These are phyloP conservation scores for Crithidia acanthocephali DNA, from an alignment of 208 protist genomes.

Conservation along the genomic window DNA sequence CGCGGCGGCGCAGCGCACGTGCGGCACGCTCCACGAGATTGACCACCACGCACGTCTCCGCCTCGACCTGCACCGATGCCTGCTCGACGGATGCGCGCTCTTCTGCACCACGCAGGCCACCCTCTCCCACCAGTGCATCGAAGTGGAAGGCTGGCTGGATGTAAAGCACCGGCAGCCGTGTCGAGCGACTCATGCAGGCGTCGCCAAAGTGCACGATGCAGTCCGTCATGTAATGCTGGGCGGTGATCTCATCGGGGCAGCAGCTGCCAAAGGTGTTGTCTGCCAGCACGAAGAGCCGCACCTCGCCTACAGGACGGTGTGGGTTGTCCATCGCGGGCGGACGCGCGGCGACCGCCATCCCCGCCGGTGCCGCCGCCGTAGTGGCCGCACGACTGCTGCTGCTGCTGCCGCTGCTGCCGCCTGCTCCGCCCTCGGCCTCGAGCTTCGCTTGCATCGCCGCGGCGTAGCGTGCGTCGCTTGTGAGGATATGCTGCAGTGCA, in stretches of 20 bases:
- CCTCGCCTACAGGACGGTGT: constrained; percentile 28
- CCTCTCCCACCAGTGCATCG: not conserved
- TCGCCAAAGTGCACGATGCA: constrained; percentile 93
- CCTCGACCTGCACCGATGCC: not conserved
- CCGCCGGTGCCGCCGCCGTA: not conserved
- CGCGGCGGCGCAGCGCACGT: constrained; percentile 3
- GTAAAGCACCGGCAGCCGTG: constrained; percentile 83
- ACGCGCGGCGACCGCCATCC: not conserved
- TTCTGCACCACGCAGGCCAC: not conserved
- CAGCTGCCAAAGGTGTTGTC: constrained; percentile 94
- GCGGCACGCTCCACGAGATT: constrained; percentile 34
- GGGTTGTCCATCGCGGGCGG: constrained; percentile 42
- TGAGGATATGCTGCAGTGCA: constrained; percentile 50
- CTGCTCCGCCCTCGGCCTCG: not conserved
- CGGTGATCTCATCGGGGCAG: constrained; percentile 92
- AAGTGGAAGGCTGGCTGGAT: constrained; percentile 64
- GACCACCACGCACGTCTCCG: constrained; percentile 24
- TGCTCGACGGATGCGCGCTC: not conserved
- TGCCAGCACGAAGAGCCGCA: constrained; percentile 82
- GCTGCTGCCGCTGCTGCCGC: not conserved
- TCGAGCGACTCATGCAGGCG: constrained; percentile 87
- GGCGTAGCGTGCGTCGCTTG: constrained; percentile 38
- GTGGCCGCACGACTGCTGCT: not conserved
- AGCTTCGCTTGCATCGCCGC: constrained; percentile 14
- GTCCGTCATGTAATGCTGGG: constrained; percentile 83